These are phyloP conservation scores for Penicillium sp. DNA, from an alignment of 2,329 filamentous ascomycete species.

Conservation along the genomic window DNA sequence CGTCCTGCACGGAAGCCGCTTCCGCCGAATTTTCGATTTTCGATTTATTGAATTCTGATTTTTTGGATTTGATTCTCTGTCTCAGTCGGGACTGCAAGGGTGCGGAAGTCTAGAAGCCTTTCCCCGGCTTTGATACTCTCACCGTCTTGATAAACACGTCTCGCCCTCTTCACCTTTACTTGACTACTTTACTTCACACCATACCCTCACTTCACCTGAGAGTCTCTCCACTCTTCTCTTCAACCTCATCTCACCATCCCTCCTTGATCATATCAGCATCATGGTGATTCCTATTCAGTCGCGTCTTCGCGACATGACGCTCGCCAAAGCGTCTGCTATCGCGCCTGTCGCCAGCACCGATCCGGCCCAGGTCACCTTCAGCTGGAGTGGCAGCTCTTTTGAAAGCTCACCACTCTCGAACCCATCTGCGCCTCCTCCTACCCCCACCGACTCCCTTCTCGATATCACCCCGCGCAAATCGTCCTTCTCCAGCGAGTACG, in stretches of 20 bases:
- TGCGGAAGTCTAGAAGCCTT: slow-evolving; percentile 27
- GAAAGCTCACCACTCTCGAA: slow-evolving; percentile 30
- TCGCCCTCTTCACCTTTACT: slow-evolving; percentile 1
- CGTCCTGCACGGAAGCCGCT: slow-evolving; percentile 16
- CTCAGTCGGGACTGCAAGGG: slow-evolving; percentile 25
- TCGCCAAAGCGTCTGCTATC: slow-evolving; percentile 16
- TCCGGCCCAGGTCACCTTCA: slow-evolving; percentile 21
- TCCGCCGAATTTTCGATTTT: slow-evolving; percentile 8
- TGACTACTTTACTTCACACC: not conserved
- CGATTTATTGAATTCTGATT: slow-evolving; percentile 6
- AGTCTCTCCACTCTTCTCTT: not conserved
- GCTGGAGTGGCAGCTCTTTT: slow-evolving; percentile 23
- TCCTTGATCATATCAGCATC: not conserved
- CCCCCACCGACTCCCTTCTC: slow-evolving; percentile 37
- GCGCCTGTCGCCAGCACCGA: slow-evolving; percentile 24
- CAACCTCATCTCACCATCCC: not conserved
- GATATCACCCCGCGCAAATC: slow-evolving; percentile 44
- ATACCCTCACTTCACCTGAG: not conserved
- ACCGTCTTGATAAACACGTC: slow-evolving; percentile 21
- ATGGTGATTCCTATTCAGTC: slow-evolving; percentile 26
- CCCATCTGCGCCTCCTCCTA: slow-evolving; percentile 40
- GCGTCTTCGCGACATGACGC: slow-evolving; percentile 20
- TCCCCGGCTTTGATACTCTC: slow-evolving; percentile 26
- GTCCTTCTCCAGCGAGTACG: slow-evolving; percentile 40
- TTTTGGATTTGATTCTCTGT: slow-evolving; percentile 8